phyloP scores from a whole-genome alignment of 2,329 filamentous ascomycete genomes.

The Pezicula radicicola region DNA sequence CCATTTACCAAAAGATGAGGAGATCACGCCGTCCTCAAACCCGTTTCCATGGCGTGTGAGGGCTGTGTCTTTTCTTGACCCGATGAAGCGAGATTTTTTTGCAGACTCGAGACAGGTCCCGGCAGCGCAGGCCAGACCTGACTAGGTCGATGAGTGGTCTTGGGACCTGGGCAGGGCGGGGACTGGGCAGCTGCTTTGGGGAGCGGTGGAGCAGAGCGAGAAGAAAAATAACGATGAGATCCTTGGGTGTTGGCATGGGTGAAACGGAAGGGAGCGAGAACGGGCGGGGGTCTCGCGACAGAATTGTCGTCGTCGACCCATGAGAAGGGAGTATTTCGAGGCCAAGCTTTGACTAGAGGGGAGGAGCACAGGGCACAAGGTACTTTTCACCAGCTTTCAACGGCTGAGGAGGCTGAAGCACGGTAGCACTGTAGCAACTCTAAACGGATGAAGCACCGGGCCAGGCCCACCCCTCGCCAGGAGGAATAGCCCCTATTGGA shows the following conservation, averaged over 20 bases:
- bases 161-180: no score
- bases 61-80: conserved; percentile 8
- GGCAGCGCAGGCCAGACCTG: not conserved
- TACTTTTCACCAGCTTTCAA: not conserved
- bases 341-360: conserved; percentile 10
- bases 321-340: not conserved
- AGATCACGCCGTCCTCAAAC: conserved; percentile 17
- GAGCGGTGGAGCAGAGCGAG: conserved; percentile 4
- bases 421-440: not conserved
- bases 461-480: no score
- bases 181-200: not conserved
- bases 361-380: not conserved
- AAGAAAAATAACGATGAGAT: not conserved
- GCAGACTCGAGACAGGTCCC: conserved; percentile 6
- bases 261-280: conserved; percentile 7
- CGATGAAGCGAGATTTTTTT: not conserved
- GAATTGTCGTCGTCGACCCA: conserved; percentile 7
- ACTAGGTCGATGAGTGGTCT: no score
- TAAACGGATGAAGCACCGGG: no score
- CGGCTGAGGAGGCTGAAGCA: no score
- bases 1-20: conserved; percentile 6
- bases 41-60: conserved; percentile 10
- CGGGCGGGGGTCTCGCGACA: conserved; percentile 8
- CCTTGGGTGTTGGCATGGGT: conserved; percentile 10
- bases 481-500: no score